A percentile compares a stretch with the other conserved stretches of the same genome.
phyloP scores from a whole-genome alignment of 164 flowering plant genomes.

The Vitis rotundifolia region DNA sequence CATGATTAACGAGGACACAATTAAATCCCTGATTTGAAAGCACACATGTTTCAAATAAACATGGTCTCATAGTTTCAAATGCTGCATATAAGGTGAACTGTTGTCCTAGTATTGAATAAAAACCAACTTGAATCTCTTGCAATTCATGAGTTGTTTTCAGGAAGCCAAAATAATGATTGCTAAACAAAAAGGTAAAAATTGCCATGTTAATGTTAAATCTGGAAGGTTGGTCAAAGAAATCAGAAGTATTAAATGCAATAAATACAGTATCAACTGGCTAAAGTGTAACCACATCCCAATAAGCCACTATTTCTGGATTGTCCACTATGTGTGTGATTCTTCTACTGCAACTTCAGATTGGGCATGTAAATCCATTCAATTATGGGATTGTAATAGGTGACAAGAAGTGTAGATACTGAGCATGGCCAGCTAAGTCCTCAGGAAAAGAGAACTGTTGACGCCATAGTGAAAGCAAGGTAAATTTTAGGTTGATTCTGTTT shows the following conservation, averaged over 20 bases:
- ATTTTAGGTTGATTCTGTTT: background rate
- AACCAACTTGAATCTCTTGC: background rate
- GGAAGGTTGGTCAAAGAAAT: too few relatives aligned
- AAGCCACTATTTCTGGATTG: background rate
- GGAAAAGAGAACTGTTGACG: conserved; percentile 69
- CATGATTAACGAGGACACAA: background rate
- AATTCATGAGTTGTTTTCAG: background rate
- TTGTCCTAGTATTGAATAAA: too few relatives aligned
- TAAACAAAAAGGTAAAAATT: too few relatives aligned
- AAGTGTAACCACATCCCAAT: background rate
- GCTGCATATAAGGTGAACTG: background rate
- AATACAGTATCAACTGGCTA: too few relatives aligned
- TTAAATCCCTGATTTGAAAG: background rate
- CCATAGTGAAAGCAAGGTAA: conserved; percentile 51
- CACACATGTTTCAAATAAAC: background rate
- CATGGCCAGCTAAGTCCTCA: conserved; percentile 74
- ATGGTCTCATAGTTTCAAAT: background rate
- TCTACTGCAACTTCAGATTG: too few relatives aligned
- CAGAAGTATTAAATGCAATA: too few relatives aligned
- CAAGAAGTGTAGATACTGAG: conserved; percentile 77
- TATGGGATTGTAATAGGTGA: conserved; percentile 47
- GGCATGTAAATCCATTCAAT: background rate
- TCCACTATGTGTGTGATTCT: too few relatives aligned
- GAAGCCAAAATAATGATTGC: too few relatives aligned
- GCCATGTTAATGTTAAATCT: too few relatives aligned